Base-by-base conservation (phyloP, 345 rosid species). In the Turritis glabra region DNA sequence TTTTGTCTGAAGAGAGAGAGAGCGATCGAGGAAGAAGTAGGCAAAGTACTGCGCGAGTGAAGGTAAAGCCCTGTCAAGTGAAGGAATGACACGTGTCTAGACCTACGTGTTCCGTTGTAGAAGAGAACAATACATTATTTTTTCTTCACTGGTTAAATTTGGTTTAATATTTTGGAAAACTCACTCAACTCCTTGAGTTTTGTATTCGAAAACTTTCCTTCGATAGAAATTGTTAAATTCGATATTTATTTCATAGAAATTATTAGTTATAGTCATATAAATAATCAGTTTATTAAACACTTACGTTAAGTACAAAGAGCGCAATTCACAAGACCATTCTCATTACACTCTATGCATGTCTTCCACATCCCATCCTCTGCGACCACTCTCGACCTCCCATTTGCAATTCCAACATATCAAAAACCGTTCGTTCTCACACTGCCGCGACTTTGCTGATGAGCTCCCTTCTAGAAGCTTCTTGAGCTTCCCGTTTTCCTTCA, bases 401-500 rank as follows among this genome's bases (percentile, higher is more conserved):
- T 82, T 69, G 76, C 98, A 90, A 29, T 30, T 61, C 25, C 68
- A 66, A 85, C 94, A 92, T n/a, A 88, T 82, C 38, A 84, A 64
- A 61, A 92, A 88, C 55, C 84, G n/a, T 48, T 84, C 51, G 44
- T 81, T 80, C 35, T 79, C 32, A 44, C 94, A 89, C 5, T 48
- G 66, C 37, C 50, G 11, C 0, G 80, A 43, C 40, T 40, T 58
- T 48, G 2, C 72, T 22, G 30, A 61, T 6, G 89, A 81, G 3
- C 84, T 72, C 26, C 87, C 93, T 64, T 84, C 80, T 21, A 92
- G 58, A 29, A 88, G 87, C 70, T 82, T 87, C 88, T 69, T 82
- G 40, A 90, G 84, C 81, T 80, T 85, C 33, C 95, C 98, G 75
- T 83, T 86, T 48, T 92, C 93, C 40, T 90, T 89, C 68, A 92